phyloP scores from a whole-genome alignment of 2,329 filamentous ascomycete species.

The Botrytis pseudocinerea region DNA sequence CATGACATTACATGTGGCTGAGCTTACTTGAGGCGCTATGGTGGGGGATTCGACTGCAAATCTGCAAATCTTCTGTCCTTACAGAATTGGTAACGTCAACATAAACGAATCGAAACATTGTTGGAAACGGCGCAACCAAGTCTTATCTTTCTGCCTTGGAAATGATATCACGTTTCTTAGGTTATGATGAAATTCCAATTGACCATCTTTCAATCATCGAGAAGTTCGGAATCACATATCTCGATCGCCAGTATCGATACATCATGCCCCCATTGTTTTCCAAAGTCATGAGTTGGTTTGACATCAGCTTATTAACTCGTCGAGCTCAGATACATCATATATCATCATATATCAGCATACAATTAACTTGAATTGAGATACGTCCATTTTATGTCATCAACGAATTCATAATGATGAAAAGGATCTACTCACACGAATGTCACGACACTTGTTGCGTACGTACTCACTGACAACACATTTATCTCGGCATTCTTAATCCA shows the following conservation, averaged over 20 bases:
- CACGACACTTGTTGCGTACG: background rate
- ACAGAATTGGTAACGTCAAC: background rate
- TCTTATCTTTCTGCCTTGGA: conserved; percentile 17
- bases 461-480: conserved; percentile 12
- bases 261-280: conserved; percentile 22
- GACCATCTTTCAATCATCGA: conserved; percentile 1
- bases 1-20: conserved; percentile 9
- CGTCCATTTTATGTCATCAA: background rate
- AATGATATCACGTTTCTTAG: background rate
- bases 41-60: conserved; percentile 8
- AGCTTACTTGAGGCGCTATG: background rate
- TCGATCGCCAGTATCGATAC: conserved; percentile 5
- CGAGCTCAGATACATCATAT: background rate
- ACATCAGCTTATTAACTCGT: background rate
- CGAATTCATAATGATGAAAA: conserved; percentile 8
- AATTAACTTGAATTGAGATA: background rate
- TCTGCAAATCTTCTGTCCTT: conserved; percentile 15
- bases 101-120: conserved; percentile 1
- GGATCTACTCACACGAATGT: conserved; percentile 6
- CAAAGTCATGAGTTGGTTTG: background rate
- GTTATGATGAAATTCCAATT: conserved; percentile 15
- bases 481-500: background rate
- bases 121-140: conserved; percentile 13
- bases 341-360: conserved; percentile 19
- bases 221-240: background rate